Evolutionary conservation across 148 eudicot species (phyloP).

Genomic region (Camellia japonica): DNA sequence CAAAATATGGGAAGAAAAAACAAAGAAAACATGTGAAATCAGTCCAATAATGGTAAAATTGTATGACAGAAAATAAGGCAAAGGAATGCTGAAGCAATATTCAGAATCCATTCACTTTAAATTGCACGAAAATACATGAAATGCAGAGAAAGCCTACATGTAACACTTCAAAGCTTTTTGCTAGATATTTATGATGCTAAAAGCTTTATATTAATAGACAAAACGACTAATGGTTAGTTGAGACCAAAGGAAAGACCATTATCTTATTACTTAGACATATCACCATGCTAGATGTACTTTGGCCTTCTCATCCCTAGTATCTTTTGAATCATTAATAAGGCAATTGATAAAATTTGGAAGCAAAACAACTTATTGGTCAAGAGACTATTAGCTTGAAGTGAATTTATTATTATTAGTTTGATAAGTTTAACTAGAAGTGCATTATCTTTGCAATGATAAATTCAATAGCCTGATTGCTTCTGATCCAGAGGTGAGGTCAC

Average conservation of each 20-base stretch:
- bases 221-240: neutral
- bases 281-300: neutral
- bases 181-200: neutral
- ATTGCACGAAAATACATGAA: neutral
- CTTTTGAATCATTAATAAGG: neutral
- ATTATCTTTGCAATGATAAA: neutral
- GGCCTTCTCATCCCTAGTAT: neutral
- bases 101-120: neutral
- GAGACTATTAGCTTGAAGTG: neutral
- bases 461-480: neutral
- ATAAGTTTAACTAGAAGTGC: no score
- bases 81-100: neutral
- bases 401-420: no score
- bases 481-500: neutral
- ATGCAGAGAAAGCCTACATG: neutral
- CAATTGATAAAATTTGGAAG: neutral
- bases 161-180: neutral
- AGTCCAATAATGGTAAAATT: neutral
- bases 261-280: neutral
- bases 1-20: conserved; percentile 9
- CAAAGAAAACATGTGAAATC: conserved; percentile 15
- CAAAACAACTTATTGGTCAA: neutral
- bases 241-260: neutral
- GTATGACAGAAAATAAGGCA: neutral
- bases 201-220: neutral